Conservation (phyloP, 1,284 basidiomycete species). For the Fomes fomentarius region DNA sequence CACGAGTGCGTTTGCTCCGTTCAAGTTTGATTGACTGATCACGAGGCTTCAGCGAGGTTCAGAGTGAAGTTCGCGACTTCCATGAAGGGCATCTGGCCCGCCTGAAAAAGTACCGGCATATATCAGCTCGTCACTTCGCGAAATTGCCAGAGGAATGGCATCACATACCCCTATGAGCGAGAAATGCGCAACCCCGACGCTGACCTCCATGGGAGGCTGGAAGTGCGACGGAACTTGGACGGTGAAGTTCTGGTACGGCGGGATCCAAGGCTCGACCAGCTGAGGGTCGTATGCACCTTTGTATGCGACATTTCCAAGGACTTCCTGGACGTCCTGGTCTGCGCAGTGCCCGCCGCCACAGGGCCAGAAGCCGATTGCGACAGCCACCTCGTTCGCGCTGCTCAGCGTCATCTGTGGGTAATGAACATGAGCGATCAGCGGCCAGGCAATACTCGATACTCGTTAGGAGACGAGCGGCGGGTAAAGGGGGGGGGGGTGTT, state of each 20-base stretch:
- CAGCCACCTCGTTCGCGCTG: constrained; percentile 43
- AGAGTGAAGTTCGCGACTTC: constrained; percentile 15
- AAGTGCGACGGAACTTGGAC: constrained; percentile 44
- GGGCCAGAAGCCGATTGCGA: constrained; percentile 44
- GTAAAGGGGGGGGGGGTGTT: not conserved
- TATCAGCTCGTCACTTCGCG: not conserved
- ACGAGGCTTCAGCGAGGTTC: not conserved
- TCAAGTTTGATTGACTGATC: too few relatives aligned
- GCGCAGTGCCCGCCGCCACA: constrained; percentile 34
- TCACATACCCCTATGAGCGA: constrained; percentile 49
- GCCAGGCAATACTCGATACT: not conserved
- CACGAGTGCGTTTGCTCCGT: too few relatives aligned
- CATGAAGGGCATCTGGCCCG: constrained; percentile 7
- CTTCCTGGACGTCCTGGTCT: constrained; percentile 30
- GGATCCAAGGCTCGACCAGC: constrained; percentile 32
- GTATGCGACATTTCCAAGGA: constrained; percentile 48
- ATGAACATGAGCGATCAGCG: not conserved
- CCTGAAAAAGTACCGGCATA: not conserved
- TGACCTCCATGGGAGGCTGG: constrained; percentile 33
- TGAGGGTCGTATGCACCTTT: constrained; percentile 46
- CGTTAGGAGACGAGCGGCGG: not conserved
- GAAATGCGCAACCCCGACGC: constrained; percentile 47
- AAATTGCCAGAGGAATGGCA: too few relatives aligned
- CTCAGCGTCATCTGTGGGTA: constrained; percentile 13
- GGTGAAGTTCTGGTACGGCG: constrained; percentile 48